Conservation (phyloP, 169 alveolate species). For the Plasmodium gonderi region DNA sequence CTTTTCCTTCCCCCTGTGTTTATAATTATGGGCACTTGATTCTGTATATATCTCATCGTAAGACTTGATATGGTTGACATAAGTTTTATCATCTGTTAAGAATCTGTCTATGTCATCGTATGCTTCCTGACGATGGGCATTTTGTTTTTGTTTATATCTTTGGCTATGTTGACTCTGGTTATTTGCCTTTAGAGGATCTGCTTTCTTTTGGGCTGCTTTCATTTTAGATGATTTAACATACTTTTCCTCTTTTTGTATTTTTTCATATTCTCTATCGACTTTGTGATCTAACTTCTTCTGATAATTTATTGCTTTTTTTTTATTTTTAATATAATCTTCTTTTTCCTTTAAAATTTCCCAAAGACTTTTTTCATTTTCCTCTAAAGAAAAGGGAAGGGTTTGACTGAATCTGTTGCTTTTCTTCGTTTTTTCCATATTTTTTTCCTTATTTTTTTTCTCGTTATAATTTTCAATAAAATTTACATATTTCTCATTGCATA, state of each 20-base stretch:
- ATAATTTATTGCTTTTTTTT: slow-evolving; percentile 28
- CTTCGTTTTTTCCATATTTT: not conserved
- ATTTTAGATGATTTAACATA: not conserved
- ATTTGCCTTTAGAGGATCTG: too few species aligned
- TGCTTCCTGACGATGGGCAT: too few species aligned
- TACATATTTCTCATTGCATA: slow-evolving; percentile 17
- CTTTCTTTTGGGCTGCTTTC: not conserved
- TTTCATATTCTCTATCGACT: slow-evolving; percentile 36
- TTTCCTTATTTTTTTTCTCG: not conserved
- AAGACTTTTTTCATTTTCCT: slow-evolving; percentile 41
- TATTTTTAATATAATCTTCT: slow-evolving; percentile 43
- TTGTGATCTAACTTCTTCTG: slow-evolving; percentile 42
- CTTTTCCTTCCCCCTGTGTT: not conserved
- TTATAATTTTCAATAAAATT: slow-evolving; percentile 22
- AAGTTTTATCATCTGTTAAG: slow-evolving; percentile 17
- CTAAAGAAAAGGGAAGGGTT: not conserved
- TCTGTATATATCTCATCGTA: slow-evolving; percentile 50
- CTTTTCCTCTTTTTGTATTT: slow-evolving; percentile 47
- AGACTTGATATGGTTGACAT: slow-evolving; percentile 49
- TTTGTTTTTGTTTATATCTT: not conserved
- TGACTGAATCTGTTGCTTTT: slow-evolving; percentile 21
- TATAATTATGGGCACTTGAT: not conserved
- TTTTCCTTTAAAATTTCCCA: slow-evolving; percentile 71
- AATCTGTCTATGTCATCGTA: slow-evolving; percentile 51
- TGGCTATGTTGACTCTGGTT: not conserved